Evolutionary conservation across 2,329 filamentous ascomycete genomes (phyloP), one percentile per base, ranked within the genome.

Genomic region (Dichotomopilus funicola): DNA sequence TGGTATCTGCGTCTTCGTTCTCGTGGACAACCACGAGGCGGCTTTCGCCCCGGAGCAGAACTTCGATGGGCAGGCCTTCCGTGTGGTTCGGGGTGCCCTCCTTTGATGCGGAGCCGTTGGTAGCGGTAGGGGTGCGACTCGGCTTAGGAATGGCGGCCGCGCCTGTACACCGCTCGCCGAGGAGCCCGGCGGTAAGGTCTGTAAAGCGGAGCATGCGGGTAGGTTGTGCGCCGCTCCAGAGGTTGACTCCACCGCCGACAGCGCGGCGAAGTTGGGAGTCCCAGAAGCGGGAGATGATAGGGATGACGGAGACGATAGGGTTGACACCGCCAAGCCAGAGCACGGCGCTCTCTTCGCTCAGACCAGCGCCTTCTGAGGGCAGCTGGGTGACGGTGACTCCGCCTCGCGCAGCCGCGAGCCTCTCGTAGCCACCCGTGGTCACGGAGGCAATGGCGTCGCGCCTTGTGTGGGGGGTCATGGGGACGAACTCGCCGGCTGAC

Each of bases 401-500:
- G 41, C 81, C 81, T 27, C 70, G 74, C 3, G 82, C 73, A 1
- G 75, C 68, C 4, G 76, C 73, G 1, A 83, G 71, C 3, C 78
- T 77, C 59, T 82, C 80, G 5, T 76, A 71, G 0, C 76, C 75
- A 6, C 72, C 67, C 0, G 68, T 68, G 12, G 75, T 69, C 35
- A 73, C 71, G 1, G 74, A 73, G 9, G 73, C 71, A 4, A 79
- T 71, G 4, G 75, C 78, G 57, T 81, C 78, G 41, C 77, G 76
- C 41, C 82, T 73, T 8, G 80, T 81, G 58, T 83, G 80, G 0
- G 82, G 82, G 1, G 82, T 85, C 81, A 85, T 82, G 8, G 82
- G 82, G 8, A 80, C 79, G 59, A 85, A 84, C 38, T 81, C 81
- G 12, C 73, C 72, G 0, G 64, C 68, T 7, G 73, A 72, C 6